phyloP scores from a whole-genome alignment of 352 stramenopile genomes.

The Globisporangium paroecandrum region DNA sequence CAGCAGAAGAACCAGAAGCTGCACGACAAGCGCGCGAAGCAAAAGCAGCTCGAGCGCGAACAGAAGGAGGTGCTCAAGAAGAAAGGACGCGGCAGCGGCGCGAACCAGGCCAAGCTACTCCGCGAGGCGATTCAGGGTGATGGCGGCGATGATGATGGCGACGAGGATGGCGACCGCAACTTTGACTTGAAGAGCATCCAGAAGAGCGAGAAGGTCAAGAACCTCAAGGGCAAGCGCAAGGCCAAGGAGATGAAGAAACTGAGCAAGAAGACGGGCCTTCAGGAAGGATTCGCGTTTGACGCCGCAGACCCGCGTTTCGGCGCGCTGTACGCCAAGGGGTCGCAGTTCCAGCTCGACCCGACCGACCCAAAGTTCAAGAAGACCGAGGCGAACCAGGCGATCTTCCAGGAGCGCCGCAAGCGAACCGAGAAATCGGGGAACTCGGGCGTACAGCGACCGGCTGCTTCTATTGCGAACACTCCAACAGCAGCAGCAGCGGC shows the following conservation, averaged over 20 bases:
- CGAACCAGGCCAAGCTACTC: constrained; percentile 49
- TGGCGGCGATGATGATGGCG: constrained; percentile 29
- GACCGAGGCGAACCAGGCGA: constrained; percentile 71
- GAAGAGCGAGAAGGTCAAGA: constrained; percentile 66
- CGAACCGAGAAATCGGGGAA: constrained; percentile 39
- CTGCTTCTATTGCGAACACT: background rate
- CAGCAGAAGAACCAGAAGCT: constrained; percentile 81
- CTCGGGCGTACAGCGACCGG: background rate
- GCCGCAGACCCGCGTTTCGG: constrained; percentile 69
- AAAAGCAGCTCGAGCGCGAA: constrained; percentile 62
- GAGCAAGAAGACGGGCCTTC: constrained; percentile 50
- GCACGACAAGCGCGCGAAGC: constrained; percentile 63
- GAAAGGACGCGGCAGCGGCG: constrained; percentile 32
- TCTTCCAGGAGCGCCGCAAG: constrained; percentile 77
- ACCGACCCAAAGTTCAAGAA: constrained; percentile 85
- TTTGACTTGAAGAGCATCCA: constrained; percentile 86
- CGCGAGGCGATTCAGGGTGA: constrained; percentile 54
- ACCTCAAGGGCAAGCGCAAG: constrained; percentile 76
- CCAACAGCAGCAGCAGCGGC: background rate
- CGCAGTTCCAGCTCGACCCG: constrained; percentile 78
- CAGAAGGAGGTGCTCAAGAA: constrained; percentile 69
- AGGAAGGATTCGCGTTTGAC: constrained; percentile 78
- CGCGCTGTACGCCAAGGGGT: constrained; percentile 71
- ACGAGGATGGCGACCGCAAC: constrained; percentile 56
- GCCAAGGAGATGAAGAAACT: constrained; percentile 79